Conservation (phyloP, 2,329 filamentous ascomycete species). For the Cryphonectria parasitica region DNA sequence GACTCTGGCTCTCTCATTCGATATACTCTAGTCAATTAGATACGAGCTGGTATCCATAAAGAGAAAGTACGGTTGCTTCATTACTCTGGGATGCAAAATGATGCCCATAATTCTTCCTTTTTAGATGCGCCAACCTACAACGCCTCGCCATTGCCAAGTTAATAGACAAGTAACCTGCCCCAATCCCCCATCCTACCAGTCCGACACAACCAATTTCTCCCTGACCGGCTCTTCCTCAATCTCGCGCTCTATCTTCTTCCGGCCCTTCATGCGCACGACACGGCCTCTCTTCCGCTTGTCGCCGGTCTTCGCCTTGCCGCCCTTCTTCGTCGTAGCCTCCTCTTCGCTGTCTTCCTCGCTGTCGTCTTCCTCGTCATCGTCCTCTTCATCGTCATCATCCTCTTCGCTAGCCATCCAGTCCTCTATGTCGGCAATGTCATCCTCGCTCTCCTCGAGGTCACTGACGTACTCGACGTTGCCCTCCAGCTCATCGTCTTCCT, state of each 20-base stretch:
- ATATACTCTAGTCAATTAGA: not conserved
- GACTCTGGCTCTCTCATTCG: not conserved
- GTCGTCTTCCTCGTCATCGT: conserved; percentile 61
- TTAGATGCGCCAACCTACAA: not conserved
- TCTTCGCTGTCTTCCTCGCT: conserved; percentile 50
- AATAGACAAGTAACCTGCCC: not conserved
- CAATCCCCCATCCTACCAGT: conserved; percentile 8
- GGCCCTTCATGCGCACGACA: conserved; percentile 52
- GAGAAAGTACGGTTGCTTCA: conserved; percentile 2
- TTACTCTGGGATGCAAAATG: conserved; percentile 8
- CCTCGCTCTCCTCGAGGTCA: conserved; percentile 83
- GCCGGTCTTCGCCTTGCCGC: conserved; percentile 62
- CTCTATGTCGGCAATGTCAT: conserved; percentile 79
- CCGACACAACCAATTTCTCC: conserved; percentile 41
- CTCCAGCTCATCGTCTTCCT: conserved; percentile 67
- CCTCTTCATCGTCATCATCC: conserved; percentile 61
- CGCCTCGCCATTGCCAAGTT: conserved; percentile 9
- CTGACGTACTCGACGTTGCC: conserved; percentile 90
- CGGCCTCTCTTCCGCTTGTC: conserved; percentile 59
- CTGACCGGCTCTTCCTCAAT: conserved; percentile 65
- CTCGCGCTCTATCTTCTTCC: conserved; percentile 80
- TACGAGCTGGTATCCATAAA: conserved; percentile 10
- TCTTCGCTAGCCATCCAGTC: conserved; percentile 88
- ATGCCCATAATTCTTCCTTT: conserved; percentile 8
- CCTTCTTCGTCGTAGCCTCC: conserved; percentile 39